phyloP scores from a whole-genome alignment of 495 filamentous ascomycete genomes.

The Tuber borchii region DNA sequence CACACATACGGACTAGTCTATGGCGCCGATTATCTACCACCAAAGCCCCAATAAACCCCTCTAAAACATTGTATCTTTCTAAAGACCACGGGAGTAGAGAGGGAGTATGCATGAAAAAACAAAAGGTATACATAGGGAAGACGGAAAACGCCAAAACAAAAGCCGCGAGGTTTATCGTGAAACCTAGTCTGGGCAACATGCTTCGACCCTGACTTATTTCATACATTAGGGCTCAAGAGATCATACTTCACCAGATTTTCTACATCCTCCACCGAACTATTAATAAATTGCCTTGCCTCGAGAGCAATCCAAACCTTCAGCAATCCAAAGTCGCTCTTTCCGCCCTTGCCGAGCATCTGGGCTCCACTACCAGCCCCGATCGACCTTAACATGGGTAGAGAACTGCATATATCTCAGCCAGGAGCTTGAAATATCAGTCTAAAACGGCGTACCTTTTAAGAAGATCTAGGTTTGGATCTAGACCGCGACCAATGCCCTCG shows the following conservation, averaged over 20 bases:
- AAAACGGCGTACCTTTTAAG: slow-evolving; percentile 60
- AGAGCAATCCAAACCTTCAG: slow-evolving; percentile 88
- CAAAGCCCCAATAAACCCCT: not conserved
- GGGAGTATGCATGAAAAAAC: not conserved
- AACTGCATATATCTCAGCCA: slow-evolving; percentile 61
- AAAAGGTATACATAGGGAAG: not conserved
- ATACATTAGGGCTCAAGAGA: slow-evolving; percentile 73
- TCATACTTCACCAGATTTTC: slow-evolving; percentile 81
- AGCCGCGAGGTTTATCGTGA: not conserved
- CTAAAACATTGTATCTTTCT: not conserved
- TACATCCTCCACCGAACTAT: slow-evolving; percentile 81
- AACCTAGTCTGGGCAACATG: not conserved
- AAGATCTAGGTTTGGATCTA: slow-evolving; percentile 83
- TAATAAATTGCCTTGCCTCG: slow-evolving; percentile 79
- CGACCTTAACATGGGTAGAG: slow-evolving; percentile 83
- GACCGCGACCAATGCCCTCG: slow-evolving; percentile 83
- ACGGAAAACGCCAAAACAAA: not conserved
- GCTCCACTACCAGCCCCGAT: slow-evolving; percentile 73
- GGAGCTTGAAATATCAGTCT: slow-evolving; percentile 53
- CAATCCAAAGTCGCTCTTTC: slow-evolving; percentile 51
- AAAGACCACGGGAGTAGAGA: not conserved
- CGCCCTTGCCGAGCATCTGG: slow-evolving; percentile 50
- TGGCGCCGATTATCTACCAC: not conserved
- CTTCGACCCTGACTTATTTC: slow-evolving; percentile 10
- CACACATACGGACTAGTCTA: not conserved